These are phyloP conservation scores for Phytopythium boreale DNA, from an alignment of 352 stramenopile genomes.

Conservation along the genomic window DNA sequence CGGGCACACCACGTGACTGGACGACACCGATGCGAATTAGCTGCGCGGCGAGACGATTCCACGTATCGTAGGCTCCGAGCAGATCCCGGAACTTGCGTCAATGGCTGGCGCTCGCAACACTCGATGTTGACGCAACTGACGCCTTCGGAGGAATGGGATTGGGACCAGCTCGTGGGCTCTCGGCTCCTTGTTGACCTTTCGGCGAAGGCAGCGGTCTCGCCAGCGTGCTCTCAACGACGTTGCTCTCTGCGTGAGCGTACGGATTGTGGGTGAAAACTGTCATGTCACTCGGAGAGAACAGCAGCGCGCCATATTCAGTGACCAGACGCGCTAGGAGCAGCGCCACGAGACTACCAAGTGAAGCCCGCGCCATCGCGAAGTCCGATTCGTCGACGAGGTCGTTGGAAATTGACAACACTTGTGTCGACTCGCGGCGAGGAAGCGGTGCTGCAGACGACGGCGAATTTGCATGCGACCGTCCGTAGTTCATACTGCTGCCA, in stretches of 20 bases:
- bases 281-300: slow-evolving; percentile 65
- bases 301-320: slow-evolving; percentile 46
- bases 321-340: slow-evolving; percentile 46
- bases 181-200: neutral
- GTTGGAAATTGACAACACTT: slow-evolving; percentile 13
- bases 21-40: slow-evolving; percentile 40
- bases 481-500: neutral
- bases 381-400: neutral
- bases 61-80: slow-evolving; percentile 33
- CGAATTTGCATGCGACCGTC: neutral
- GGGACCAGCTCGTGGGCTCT: neutral
- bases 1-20: slow-evolving; percentile 20
- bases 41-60: slow-evolving; percentile 42
- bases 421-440: neutral
- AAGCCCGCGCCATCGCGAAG: neutral
- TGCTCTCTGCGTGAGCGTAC: slow-evolving; percentile 2
- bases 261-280: slow-evolving; percentile 52
- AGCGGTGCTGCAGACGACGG: neutral
- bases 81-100: slow-evolving; percentile 20
- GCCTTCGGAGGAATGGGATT: slow-evolving; percentile 9
- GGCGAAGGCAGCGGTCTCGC: neutral
- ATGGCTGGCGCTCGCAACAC: neutral
- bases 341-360: slow-evolving; percentile 17
- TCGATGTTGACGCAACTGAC: neutral
- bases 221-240: neutral